These are phyloP conservation scores for Dianthus caryophyllus DNA, from an alignment of 148 eudicot genomes.

Conservation along the genomic window DNA sequence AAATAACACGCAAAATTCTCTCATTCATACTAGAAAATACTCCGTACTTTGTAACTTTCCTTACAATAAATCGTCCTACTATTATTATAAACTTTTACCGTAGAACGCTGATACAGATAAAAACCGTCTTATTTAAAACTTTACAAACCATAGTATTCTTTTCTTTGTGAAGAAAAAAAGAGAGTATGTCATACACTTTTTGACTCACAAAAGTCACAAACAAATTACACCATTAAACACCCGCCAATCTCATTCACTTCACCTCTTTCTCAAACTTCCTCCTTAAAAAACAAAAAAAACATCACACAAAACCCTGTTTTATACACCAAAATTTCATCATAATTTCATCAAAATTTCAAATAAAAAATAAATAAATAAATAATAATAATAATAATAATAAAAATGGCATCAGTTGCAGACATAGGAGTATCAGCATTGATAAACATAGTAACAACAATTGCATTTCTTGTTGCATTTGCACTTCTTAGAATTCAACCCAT, in stretches of 20 bases:
- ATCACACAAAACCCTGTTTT: background rate
- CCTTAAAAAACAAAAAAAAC: background rate
- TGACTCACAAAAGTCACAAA: background rate
- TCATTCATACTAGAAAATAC: background rate
- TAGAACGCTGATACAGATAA: background rate
- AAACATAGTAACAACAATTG: conserved; percentile 67
- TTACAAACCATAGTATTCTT: background rate
- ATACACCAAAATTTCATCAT: background rate
- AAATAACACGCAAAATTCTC: too few relatives aligned
- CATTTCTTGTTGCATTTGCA: conserved; percentile 86
- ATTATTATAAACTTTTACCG: too few relatives aligned
- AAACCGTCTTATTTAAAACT: too few relatives aligned
- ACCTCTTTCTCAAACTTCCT: conserved; percentile 13
- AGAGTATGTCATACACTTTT: too few relatives aligned
- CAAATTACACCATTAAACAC: background rate
- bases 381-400: too few relatives aligned
- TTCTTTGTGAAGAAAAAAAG: too few relatives aligned
- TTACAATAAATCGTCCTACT: too few relatives aligned
- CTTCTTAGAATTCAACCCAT: conserved; percentile 85
- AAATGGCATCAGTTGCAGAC: conserved; percentile 79
- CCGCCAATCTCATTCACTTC: background rate
- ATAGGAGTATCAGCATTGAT: conserved; percentile 90
- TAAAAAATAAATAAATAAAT: too few relatives aligned
- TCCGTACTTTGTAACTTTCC: too few relatives aligned
- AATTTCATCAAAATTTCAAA: background rate